These are phyloP conservation scores for Hordeum marinum DNA, from an alignment of 176 grass and related monocot genomes.

Conservation along the genomic window DNA sequence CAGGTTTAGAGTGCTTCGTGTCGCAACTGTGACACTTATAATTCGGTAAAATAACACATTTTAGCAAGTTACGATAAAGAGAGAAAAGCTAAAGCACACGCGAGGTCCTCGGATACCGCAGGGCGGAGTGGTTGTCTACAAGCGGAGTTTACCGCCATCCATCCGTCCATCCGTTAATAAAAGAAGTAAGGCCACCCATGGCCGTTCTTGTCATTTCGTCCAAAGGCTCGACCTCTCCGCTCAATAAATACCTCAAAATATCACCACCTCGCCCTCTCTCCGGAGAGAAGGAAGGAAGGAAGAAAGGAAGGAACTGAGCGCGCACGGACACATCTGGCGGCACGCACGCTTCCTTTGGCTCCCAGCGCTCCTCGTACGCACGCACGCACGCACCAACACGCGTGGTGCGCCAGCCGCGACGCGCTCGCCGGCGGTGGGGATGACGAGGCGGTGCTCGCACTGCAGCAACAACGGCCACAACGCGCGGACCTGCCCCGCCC, in stretches of 20 bases:
- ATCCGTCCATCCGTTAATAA: constrained; percentile 8
- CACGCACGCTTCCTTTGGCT: neutral
- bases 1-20: no score
- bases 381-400: neutral
- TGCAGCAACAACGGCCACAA: constrained; percentile 98
- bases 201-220: constrained; percentile 25
- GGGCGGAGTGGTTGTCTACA: neutral
- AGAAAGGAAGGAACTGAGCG: neutral
- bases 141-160: constrained; percentile 16
- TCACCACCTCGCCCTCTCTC: neutral
- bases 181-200: neutral
- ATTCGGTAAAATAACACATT: no score
- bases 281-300: neutral
- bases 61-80: neutral
- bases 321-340: constrained; percentile 22
- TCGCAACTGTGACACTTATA: no score
- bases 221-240: neutral
- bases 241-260: constrained; percentile 30
- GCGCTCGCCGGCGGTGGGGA: constrained; percentile 17
- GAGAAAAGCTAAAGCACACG: neutral
- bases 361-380: neutral
- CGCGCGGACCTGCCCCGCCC: constrained; percentile 74
- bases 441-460: constrained; percentile 93
- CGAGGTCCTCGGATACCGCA: neutral
- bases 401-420: neutral